A percentile compares a stretch with the other conserved stretches of the same genome.
Conservation (phyloP, 169 alveolate genomes). For the Plasmodium relictum region DNA sequence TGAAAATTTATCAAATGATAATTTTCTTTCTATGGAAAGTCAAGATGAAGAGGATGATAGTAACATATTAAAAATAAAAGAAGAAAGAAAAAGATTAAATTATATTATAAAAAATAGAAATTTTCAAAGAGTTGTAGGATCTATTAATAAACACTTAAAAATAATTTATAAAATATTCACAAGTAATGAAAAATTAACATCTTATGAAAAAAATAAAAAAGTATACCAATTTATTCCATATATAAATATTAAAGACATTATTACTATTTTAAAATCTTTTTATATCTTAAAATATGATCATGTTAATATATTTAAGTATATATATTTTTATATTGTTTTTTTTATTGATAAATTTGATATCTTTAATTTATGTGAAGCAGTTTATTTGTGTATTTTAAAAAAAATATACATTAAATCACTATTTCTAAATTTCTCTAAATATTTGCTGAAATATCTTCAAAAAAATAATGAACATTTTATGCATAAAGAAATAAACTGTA, state of each 20-base stretch:
- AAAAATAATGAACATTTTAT: background rate
- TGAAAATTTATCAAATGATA: background rate
- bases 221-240: conserved; percentile 57
- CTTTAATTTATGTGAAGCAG: conserved; percentile 35
- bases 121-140: conserved; percentile 48
- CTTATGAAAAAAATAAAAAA: conserved; percentile 53
- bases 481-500: background rate
- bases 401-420: conserved; percentile 42
- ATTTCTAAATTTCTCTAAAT: conserved; percentile 41
- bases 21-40: conserved; percentile 27
- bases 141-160: conserved; percentile 58
- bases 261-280: conserved; percentile 53
- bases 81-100: conserved; percentile 62
- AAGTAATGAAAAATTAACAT: conserved; percentile 40
- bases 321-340: conserved; percentile 59
- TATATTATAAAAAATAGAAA: conserved; percentile 41
- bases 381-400: conserved; percentile 53
- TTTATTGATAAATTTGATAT: conserved; percentile 67
- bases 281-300: conserved; percentile 72
- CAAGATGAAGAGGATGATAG: conserved; percentile 13
- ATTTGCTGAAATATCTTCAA: conserved; percentile 12
- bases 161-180: conserved; percentile 72
- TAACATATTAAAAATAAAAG: conserved; percentile 29
- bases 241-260: conserved; percentile 60
- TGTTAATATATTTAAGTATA: conserved; percentile 58